Percentiles rank a stretch among this genome's conserved stretches.
phyloP scores from a whole-genome alignment of 2,329 filamentous ascomycete genomes.

The Helotiales sp. region DNA sequence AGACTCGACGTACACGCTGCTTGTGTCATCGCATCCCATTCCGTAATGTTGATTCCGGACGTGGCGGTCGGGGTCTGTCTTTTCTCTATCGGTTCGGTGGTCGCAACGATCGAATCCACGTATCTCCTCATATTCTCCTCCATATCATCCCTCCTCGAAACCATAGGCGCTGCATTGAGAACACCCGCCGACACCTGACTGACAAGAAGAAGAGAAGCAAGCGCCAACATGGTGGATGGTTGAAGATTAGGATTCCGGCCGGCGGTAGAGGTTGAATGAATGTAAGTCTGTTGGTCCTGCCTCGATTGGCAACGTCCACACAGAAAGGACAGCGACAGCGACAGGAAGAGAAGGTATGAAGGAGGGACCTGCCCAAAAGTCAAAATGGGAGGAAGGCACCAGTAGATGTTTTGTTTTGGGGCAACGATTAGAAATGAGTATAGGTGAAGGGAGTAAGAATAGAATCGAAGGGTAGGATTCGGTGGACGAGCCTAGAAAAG shows the following conservation, averaged over 20 bases:
- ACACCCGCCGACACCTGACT: constrained; percentile 30
- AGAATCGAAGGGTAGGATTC: constrained; percentile 11
- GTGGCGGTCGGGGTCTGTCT: constrained; percentile 20
- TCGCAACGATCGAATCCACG: constrained; percentile 30
- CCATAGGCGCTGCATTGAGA: constrained; percentile 25
- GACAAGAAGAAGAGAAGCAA: constrained; percentile 27
- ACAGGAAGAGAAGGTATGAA: constrained; percentile 26
- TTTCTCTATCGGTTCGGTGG: constrained; percentile 33
- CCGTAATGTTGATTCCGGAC: constrained; percentile 45
- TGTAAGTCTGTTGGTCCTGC: constrained; percentile 19
- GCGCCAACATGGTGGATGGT: constrained; percentile 24
- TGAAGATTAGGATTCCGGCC: constrained; percentile 25
- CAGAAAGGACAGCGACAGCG: constrained; percentile 10
- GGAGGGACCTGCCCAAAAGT: constrained; percentile 29
- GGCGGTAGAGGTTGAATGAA: constrained; percentile 24
- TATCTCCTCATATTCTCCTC: constrained; percentile 33
- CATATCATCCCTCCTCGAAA: constrained; percentile 26
- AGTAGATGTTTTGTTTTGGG: constrained; percentile 29
- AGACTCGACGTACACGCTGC: constrained; percentile 61
- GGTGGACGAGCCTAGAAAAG: constrained; percentile 10
- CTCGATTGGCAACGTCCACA: constrained; percentile 18
- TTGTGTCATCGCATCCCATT: constrained; percentile 57
- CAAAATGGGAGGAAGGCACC: constrained; percentile 21
- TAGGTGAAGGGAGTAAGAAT: constrained; percentile 19
- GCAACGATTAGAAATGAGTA: constrained; percentile 15